A percentile compares a stretch with the other conserved stretches of the same genome.
phyloP scores from a whole-genome alignment of 306 rosid species.

The Cicer bijugum region DNA sequence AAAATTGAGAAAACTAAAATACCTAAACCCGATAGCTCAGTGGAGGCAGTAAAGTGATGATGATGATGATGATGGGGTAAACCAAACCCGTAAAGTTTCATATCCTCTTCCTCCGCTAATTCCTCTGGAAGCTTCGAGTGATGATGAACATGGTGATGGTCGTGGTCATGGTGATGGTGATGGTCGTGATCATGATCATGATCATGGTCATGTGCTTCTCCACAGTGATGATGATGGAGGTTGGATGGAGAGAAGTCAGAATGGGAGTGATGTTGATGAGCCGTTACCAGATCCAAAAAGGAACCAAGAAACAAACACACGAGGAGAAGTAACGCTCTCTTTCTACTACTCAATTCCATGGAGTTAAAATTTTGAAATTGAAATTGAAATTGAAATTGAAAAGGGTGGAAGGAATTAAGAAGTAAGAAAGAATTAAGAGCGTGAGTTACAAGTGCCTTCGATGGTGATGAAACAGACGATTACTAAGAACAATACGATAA shows the following conservation, averaged over 20 bases:
- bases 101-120: conserved; percentile 95
- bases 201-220: conserved; percentile 37
- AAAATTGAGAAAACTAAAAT: background rate
- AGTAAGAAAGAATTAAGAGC: conserved; percentile 36
- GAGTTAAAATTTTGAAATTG: conserved; percentile 8
- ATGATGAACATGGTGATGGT: conserved; percentile 31
- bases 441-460: conserved; percentile 76
- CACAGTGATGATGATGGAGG: conserved; percentile 44
- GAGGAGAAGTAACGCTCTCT: conserved; percentile 23
- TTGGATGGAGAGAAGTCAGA: conserved; percentile 31
- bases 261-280: conserved; percentile 48
- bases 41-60: conserved; percentile 43
- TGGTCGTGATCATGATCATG: conserved; percentile 43
- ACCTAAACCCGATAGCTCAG: conserved; percentile 75
- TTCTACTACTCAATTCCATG: conserved; percentile 44
- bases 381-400: background rate
- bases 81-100: conserved; percentile 78
- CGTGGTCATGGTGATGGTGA: conserved; percentile 22
- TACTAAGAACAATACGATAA: conserved; percentile 70
- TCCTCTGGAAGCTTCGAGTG: conserved; percentile 76
- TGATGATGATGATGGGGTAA: conserved; percentile 47
- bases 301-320: conserved; percentile 43
- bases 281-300: conserved; percentile 64
- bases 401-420: no score
- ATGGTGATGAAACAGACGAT: conserved; percentile 76